Evolutionary conservation across 148 eudicot species (phyloP).

Genomic region (Rhododendron griersonianum): DNA sequence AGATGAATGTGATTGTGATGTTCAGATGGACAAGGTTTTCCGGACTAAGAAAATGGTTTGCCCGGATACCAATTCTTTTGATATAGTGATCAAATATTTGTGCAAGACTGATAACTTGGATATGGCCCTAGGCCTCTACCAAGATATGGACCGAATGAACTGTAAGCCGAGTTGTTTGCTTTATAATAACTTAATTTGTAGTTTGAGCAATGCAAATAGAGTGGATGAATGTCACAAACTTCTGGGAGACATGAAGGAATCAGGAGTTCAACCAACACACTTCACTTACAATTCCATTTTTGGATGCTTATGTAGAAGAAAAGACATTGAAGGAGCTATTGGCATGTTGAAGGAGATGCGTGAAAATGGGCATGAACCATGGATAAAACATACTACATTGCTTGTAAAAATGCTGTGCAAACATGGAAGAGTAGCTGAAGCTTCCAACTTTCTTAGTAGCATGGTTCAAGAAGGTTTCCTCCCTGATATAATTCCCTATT

Average conservation of each 20-base stretch:
- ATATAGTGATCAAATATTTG: slow-evolving; percentile 51
- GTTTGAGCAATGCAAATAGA: slow-evolving; percentile 53
- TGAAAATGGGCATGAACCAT: slow-evolving; percentile 59
- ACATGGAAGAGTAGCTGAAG: slow-evolving; percentile 55
- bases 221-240: slow-evolving; percentile 50
- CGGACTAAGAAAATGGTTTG: slow-evolving; percentile 19
- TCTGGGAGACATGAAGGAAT: slow-evolving; percentile 61
- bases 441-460: slow-evolving; percentile 50
- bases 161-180: slow-evolving; percentile 47
- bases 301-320: slow-evolving; percentile 25
- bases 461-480: slow-evolving; percentile 64
- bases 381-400: slow-evolving; percentile 84
- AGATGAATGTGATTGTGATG: slow-evolving; percentile 20
- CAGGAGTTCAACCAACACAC: slow-evolving; percentile 32
- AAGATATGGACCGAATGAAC: slow-evolving; percentile 46
- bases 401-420: slow-evolving; percentile 58
- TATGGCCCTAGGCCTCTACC: slow-evolving; percentile 57
- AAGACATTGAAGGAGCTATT: slow-evolving; percentile 53
- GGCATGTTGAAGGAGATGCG: slow-evolving; percentile 67
- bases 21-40: slow-evolving; percentile 30
- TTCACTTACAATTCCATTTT: slow-evolving; percentile 23
- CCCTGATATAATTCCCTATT: slow-evolving; percentile 62
- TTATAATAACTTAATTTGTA: slow-evolving; percentile 60
- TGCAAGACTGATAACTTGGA: slow-evolving; percentile 49
- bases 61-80: slow-evolving; percentile 46